phyloP scores from a whole-genome alignment of 2,329 filamentous ascomycete genomes.

The Diaporthe sp. region DNA sequence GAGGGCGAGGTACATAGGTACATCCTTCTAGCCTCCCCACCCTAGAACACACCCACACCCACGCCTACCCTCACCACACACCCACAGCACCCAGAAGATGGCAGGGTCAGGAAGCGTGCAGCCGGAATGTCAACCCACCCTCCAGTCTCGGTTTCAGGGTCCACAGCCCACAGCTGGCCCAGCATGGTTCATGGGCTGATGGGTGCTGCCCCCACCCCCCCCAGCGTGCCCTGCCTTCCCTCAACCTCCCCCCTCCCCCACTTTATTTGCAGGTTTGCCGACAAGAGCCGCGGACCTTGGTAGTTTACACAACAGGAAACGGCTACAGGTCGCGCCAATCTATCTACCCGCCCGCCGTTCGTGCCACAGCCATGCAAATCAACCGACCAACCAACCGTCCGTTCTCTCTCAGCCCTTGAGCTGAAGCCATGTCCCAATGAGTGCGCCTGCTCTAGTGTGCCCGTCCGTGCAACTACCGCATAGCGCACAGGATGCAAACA shows the following conservation, averaged over 20 bases:
- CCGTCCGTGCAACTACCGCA: not conserved
- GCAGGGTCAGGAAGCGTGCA: slow-evolving; percentile 32
- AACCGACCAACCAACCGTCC: not conserved
- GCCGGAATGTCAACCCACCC: slow-evolving; percentile 25
- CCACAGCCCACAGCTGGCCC: slow-evolving; percentile 25
- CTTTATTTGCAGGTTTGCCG: slow-evolving; percentile 30
- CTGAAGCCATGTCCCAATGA: not conserved
- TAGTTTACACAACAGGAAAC: slow-evolving; percentile 1
- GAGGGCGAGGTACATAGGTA: slow-evolving; percentile 2
- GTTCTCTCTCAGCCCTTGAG: slow-evolving; percentile 12
- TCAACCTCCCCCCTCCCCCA: not conserved
- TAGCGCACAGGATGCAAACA: not conserved
- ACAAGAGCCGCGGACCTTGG: slow-evolving; percentile 32
- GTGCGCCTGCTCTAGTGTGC: not conserved
- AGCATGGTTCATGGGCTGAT: slow-evolving; percentile 9
- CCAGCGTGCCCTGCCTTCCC: not conserved
- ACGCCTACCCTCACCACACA: not conserved
- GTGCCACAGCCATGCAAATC: slow-evolving; percentile 23
- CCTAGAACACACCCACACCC: not conserved
- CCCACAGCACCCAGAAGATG: slow-evolving; percentile 1
- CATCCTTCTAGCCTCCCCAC: not conserved
- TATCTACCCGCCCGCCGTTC: slow-evolving; percentile 29
- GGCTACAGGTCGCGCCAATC: slow-evolving; percentile 10
- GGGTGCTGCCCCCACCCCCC: not conserved
- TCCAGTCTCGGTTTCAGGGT: slow-evolving; percentile 31